Evolutionary conservation across 1,284 basidiomycete species (phyloP).

Genomic region (Puccinia sorghi): DNA sequence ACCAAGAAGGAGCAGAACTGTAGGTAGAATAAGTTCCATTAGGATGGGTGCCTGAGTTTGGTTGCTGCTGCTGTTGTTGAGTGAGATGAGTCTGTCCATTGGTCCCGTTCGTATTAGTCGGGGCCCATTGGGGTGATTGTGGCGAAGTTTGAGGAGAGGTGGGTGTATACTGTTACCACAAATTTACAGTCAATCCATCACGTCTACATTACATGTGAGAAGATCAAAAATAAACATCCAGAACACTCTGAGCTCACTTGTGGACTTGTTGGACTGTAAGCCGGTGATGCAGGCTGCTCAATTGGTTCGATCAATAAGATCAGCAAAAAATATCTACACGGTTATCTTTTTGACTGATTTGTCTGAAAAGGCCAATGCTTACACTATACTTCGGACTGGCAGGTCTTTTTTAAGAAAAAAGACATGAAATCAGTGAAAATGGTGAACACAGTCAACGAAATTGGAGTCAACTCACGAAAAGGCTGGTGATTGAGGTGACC

Average conservation of each 20-base stretch:
- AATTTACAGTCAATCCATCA: constrained; percentile 68
- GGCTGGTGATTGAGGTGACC: constrained; percentile 50
- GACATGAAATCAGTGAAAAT: not conserved
- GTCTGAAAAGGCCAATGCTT: constrained; percentile 45
- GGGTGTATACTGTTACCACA: constrained; percentile 77
- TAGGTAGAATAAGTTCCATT: constrained; percentile 44
- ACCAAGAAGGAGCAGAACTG: constrained; percentile 46
- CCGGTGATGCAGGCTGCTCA: constrained; percentile 62
- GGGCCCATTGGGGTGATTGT: constrained; percentile 49
- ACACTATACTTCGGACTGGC: constrained; percentile 51
- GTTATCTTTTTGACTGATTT: constrained; percentile 40
- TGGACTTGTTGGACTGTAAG: constrained; percentile 53
- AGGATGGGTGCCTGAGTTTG: constrained; percentile 8
- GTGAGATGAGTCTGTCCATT: constrained; percentile 12
- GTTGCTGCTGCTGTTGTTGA: constrained; percentile 17
- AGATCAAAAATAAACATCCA: constrained; percentile 56
- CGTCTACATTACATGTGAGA: constrained; percentile 51
- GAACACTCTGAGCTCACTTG: constrained; percentile 33
- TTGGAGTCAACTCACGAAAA: constrained; percentile 40
- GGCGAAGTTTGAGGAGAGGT: constrained; percentile 52
- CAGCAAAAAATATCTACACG: constrained; percentile 18
- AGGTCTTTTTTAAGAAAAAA: constrained; percentile 28
- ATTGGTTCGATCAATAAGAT: too few species aligned
- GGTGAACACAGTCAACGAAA: not conserved
- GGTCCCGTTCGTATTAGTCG: constrained; percentile 48